phyloP scores from a whole-genome alignment of 805 yeast species.

The Cyberlindnera misumaiensis region DNA sequence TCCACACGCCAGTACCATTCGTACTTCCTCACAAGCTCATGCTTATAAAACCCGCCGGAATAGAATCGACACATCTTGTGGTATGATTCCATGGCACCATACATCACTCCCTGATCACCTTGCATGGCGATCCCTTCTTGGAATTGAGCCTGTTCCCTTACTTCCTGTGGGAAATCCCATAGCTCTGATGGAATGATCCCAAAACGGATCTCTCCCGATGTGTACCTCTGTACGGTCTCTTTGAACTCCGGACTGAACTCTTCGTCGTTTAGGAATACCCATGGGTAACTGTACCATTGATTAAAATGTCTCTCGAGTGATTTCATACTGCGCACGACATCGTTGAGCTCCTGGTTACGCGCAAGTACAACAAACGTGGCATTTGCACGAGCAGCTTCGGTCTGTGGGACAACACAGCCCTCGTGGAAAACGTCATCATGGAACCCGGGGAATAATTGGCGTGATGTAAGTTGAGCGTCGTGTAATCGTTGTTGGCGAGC shows the following conservation, averaged over 20 bases:
- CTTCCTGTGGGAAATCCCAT: conserved; percentile 62
- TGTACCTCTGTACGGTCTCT: conserved; percentile 39
- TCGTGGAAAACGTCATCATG: conserved; percentile 41
- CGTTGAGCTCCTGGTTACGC: conserved; percentile 70
- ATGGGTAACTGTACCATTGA: conserved; percentile 91
- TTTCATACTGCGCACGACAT: conserved; percentile 65
- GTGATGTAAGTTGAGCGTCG: conserved; percentile 1
- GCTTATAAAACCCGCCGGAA: conserved; percentile 76
- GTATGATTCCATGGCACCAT: conserved; percentile 76
- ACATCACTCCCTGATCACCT: conserved; percentile 78
- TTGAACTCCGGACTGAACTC: conserved; percentile 64
- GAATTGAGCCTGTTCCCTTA: conserved; percentile 24
- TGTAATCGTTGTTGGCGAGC: neutral
- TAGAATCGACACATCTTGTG: conserved; percentile 94
- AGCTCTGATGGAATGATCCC: conserved; percentile 51
- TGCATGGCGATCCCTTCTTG: conserved; percentile 59
- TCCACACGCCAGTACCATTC: conserved; percentile 98
- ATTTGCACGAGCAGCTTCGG: conserved; percentile 44
- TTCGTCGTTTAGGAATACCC: conserved; percentile 82
- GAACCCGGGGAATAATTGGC: conserved; percentile 6
- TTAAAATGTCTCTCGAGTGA: conserved; percentile 85
- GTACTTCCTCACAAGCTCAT: conserved; percentile 58
- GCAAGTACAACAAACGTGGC: conserved; percentile 85
- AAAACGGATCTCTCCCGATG: conserved; percentile 61
- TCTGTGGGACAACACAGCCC: conserved; percentile 44